Conservation (phyloP, 495 filamentous ascomycete species). For the Chlorociboria aeruginascens region DNA sequence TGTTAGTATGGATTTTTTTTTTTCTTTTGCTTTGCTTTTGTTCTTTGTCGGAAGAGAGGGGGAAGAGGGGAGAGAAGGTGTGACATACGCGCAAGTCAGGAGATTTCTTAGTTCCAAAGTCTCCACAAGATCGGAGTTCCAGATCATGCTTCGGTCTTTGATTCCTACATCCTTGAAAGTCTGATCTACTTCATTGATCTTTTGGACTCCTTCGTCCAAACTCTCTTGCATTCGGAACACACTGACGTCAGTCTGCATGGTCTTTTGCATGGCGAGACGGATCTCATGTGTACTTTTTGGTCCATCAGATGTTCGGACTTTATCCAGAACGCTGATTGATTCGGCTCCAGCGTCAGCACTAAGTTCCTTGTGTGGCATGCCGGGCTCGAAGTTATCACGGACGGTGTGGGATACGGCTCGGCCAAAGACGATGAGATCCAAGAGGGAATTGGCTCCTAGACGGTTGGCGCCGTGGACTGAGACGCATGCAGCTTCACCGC, state of each 20-base stretch:
- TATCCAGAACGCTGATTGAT: slow-evolving; percentile 76
- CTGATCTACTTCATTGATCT: slow-evolving; percentile 69
- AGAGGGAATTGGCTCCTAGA: slow-evolving; percentile 92
- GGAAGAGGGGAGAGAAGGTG: too few relatives aligned
- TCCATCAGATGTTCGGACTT: slow-evolving; percentile 69
- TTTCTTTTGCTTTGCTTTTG: neutral
- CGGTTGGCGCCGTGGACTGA: slow-evolving; percentile 97
- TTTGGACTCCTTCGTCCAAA: slow-evolving; percentile 70
- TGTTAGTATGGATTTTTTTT: slow-evolving; percentile 8
- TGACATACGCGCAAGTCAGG: slow-evolving; percentile 68
- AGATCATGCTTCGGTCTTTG: slow-evolving; percentile 99
- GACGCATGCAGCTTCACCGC: slow-evolving; percentile 93
- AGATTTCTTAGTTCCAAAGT: slow-evolving; percentile 88
- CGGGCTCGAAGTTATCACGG: slow-evolving; percentile 76
- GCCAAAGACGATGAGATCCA: slow-evolving; percentile 94
- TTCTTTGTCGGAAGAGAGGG: neutral
- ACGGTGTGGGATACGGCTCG: slow-evolving; percentile 93
- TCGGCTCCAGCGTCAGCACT: slow-evolving; percentile 58
- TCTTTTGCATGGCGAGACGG: slow-evolving; percentile 88
- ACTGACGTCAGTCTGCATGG: slow-evolving; percentile 92
- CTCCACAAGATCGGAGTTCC: slow-evolving; percentile 96
- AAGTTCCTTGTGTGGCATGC: slow-evolving; percentile 61
- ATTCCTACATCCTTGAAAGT: slow-evolving; percentile 73
- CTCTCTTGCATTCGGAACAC: slow-evolving; percentile 91
- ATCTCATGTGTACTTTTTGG: slow-evolving; percentile 79